phyloP scores from a whole-genome alignment of 2,329 filamentous ascomycete species.

The Zymoseptoria pseudotritici region DNA sequence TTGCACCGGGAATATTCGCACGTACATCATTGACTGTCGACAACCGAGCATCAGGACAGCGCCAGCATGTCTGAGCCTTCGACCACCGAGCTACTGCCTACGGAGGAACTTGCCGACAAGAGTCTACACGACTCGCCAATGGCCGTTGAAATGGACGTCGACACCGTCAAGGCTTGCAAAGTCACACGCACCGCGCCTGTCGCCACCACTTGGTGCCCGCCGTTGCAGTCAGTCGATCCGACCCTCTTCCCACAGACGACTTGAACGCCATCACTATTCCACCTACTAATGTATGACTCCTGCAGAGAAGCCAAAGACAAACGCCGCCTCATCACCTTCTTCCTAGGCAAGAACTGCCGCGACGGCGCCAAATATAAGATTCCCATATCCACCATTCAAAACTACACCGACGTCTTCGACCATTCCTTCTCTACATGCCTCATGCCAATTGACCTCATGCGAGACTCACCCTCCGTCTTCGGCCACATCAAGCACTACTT shows the following conservation, averaged over 20 bases:
- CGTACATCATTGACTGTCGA: neutral
- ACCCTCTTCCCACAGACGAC: neutral
- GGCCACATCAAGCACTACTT: neutral
- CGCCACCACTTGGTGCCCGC: neutral
- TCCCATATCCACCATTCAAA: neutral
- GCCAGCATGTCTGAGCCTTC: neutral
- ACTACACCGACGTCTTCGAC: neutral
- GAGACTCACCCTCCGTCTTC: neutral
- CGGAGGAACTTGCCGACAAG: neutral
- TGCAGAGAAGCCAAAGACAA: neutral
- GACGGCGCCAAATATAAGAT: neutral
- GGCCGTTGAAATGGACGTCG: neutral
- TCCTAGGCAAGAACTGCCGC: neutral
- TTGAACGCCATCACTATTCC: neutral
- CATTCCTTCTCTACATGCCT: neutral
- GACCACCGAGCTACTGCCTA: neutral
- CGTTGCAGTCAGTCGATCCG: neutral
- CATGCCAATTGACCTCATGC: neutral
- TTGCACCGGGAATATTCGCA: too few species aligned
- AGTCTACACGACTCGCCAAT: neutral
- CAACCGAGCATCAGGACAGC: neutral
- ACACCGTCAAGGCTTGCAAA: neutral
- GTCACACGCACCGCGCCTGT: neutral
- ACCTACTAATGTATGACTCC: neutral
- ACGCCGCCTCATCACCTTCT: neutral